Base-by-base conservation (phyloP, 164 flowering plant species). In the Magnolia changhungtana region DNA sequence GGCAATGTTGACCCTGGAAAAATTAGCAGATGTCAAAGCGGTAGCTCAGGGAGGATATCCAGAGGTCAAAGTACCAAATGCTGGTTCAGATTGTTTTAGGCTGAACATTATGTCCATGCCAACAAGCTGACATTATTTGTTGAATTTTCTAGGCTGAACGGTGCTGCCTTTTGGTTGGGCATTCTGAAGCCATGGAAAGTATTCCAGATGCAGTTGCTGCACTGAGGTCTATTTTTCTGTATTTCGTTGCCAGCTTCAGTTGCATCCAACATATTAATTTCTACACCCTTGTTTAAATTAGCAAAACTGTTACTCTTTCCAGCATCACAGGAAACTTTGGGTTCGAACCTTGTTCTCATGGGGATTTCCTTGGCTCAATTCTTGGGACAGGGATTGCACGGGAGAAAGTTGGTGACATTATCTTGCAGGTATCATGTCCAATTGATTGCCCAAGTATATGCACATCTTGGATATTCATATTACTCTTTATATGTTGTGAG, bases 341-440 rank as follows among this genome's bases (percentile, higher is more conserved):
- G 29, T 93, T 91, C 85, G 87, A 92, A 82, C 87, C 97, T 74
- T 91, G 94, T 83, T 89, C 93, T 78, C 98, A 93, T 87, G 97
- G 98, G 70, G 95, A 93, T 80, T 92, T 95, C 83, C 99, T 95
- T 80, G 99, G 98, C 24, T 80, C 99, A 72, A 88, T 93, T 84
- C 96, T 95, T 77, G 97, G 96, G 55, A 89, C 92, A 61, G 99
- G 98, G 75, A 93, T 95, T 78, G 84, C 89, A 23, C 88, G 99
- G 79, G 97, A 92, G 73, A 93, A 90, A 84, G 82, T 95, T 73
- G 99, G 99, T 21, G 99, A 95, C 82, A 90, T 95, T 69, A 55
- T 93, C n/a, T 78, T 95, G 78, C 96, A 92, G 99, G 99, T 91
- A 72, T 75, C 20, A 29, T 72, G 20, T 69, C 16, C 45, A 37